Evolutionary conservation across 805 yeast species (phyloP), one percentile per base, ranked within the genome.

Genomic region (Candida krabiensis): DNA sequence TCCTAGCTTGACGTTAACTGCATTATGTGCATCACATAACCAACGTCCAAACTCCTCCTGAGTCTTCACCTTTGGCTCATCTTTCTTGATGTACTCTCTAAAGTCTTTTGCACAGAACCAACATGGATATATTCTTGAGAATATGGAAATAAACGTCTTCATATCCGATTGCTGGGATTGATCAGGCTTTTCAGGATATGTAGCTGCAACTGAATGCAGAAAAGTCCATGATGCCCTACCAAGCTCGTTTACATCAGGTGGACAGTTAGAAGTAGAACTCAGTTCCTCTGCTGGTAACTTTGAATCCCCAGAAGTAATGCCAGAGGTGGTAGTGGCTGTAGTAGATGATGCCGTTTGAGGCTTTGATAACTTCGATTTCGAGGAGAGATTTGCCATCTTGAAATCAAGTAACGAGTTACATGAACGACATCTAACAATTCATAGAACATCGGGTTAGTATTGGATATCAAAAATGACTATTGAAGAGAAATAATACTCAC

Each of bases 11-110:
- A 60, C 69, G 61, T 93, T 93, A n/a, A 93, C 98, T 25, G 77
- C 86, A 56, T 93, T 93, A 64, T 93, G 99, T 2, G 98, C 98
- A 44, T 80, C 85, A 64, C 98, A 93, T 38, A 93, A 66, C 99
- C 99, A 93, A 50, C 63, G 69, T 0, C 96, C 95, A 52, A 93
- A 78, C 38, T 78, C 83, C 37, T 88, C 96, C 49, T 86, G 87
- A 4, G 77, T 73, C 14, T 64, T 67, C 3, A 80, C 84, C 40
- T 67, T 69, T 14, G 87, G 86, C 50, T 73, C 79, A 28, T 70
- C 60, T 36, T 61, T 66, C 7, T 56, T 55, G 19, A 87, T 68
- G 60, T 84, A 88, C 21, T 63, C 60, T 37, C 77, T 71, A 62
- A 93, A 88, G 57, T 91, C 98, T 24, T 75, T 75, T 0, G 95